Evolutionary conservation across 2,329 filamentous ascomycete species (phyloP).

Genomic region (Pestalotiopsis sp.): DNA sequence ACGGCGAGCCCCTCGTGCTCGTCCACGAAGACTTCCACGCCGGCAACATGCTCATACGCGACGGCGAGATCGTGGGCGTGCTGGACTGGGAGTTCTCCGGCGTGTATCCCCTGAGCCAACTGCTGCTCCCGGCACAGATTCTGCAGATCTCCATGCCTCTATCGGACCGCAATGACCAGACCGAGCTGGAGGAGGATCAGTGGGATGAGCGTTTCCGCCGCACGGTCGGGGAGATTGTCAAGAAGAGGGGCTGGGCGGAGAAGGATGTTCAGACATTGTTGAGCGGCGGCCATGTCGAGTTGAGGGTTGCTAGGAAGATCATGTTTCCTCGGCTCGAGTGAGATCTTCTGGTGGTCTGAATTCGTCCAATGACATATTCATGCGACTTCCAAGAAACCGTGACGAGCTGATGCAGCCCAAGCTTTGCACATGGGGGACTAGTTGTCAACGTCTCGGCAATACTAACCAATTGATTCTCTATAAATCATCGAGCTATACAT

Average conservation of each 20-base stretch:
- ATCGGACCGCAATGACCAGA: background rate
- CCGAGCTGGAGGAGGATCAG: background rate
- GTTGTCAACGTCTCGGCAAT: too few relatives aligned
- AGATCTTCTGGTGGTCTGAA: background rate
- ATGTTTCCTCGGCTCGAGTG: background rate
- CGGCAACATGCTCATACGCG: conserved; percentile 14
- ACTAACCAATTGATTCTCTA: too few relatives aligned
- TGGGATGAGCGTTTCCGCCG: background rate
- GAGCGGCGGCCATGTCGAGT: background rate
- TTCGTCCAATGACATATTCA: background rate
- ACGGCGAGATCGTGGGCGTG: conserved; percentile 10
- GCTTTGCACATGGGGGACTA: too few relatives aligned
- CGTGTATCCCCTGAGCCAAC: conserved; percentile 16
- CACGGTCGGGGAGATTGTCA: background rate
- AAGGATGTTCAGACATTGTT: background rate
- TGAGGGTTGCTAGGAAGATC: background rate
- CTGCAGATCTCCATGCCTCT: background rate
- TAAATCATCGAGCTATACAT: too few relatives aligned
- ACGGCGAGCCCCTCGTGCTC: conserved; percentile 16
- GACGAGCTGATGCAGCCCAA: too few relatives aligned
- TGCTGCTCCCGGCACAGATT: background rate
- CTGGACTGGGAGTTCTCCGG: conserved; percentile 19
- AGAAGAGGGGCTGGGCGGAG: background rate
- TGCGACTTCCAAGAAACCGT: too few relatives aligned
- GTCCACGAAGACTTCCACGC: conserved; percentile 17